Evolutionary conservation across 1,284 basidiomycete genomes (phyloP).

Genomic region (Agaricales sp.): DNA sequence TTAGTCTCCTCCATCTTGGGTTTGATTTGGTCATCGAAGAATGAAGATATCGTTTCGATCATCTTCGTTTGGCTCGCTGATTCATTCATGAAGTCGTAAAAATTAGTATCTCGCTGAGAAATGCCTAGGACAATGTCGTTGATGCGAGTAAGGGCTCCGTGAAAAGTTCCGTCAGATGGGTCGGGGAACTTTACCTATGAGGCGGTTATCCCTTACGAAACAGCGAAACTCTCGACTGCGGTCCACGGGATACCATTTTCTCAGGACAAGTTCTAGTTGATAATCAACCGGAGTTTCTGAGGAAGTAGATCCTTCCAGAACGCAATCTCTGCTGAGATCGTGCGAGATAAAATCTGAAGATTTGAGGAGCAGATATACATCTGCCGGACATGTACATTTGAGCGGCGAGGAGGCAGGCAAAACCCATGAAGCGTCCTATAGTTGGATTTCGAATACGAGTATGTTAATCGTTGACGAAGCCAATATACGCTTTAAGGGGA

Average conservation of each 20-base stretch:
- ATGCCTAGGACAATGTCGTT: slow-evolving; percentile 43
- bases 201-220: slow-evolving; percentile 63
- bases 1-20: slow-evolving; percentile 44
- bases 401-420: slow-evolving; percentile 79
- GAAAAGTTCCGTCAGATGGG: slow-evolving; percentile 2
- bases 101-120: slow-evolving; percentile 84
- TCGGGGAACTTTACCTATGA: slow-evolving; percentile 49
- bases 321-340: slow-evolving; percentile 52
- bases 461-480: not conserved
- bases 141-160: too few species aligned
- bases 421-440: slow-evolving; percentile 88
- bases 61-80: slow-evolving; percentile 44
- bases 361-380: slow-evolving; percentile 90
- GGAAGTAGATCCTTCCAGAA: slow-evolving; percentile 51
- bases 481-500: not conserved
- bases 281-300: slow-evolving; percentile 23
- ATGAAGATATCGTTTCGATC: slow-evolving; percentile 36
- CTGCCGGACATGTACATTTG: slow-evolving; percentile 79
- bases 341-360: slow-evolving; percentile 86
- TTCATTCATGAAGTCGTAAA: slow-evolving; percentile 82
- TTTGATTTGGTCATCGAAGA: slow-evolving; percentile 64
- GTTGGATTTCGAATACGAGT: not conserved
- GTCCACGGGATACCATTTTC: slow-evolving; percentile 87
- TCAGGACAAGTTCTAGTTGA: slow-evolving; percentile 78
- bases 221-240: slow-evolving; percentile 79